phyloP scores from a whole-genome alignment of 192 early-diverging fungal species.

The Umbelopsis isabellina region DNA sequence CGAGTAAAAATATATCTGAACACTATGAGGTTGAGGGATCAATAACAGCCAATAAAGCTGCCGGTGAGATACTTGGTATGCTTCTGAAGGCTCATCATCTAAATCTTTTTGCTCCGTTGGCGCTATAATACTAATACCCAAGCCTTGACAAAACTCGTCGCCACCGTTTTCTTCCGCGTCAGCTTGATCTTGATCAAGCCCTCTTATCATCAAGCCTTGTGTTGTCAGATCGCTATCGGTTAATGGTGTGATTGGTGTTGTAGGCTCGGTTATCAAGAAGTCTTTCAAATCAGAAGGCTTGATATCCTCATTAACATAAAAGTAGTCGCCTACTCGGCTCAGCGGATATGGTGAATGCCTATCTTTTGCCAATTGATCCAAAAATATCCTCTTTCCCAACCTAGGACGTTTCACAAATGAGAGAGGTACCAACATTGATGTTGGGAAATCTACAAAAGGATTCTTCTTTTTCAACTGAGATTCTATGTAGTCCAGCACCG shows the following conservation, averaged over 20 bases:
- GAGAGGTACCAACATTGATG: constrained; percentile 49
- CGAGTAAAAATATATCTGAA: constrained; percentile 74
- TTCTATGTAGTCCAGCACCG: constrained; percentile 53
- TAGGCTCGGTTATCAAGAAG: not conserved
- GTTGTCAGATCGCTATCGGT: constrained; percentile 7
- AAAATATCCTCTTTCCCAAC: constrained; percentile 51
- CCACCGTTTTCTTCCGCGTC: constrained; percentile 24
- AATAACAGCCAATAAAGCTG: constrained; percentile 71
- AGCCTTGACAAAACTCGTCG: constrained; percentile 52
- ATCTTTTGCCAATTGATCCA: constrained; percentile 51
- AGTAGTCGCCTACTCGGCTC: constrained; percentile 52
- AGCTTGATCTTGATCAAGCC: not conserved
- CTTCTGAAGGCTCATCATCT: not conserved
- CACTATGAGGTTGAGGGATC: constrained; percentile 50
- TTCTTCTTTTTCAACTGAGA: constrained; percentile 56
- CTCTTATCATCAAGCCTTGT: constrained; percentile 1
- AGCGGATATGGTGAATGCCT: constrained; percentile 52
- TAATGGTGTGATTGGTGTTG: not conserved
- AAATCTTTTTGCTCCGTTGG: constrained; percentile 24
- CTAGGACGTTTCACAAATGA: constrained; percentile 52
- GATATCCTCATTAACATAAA: constrained; percentile 51
- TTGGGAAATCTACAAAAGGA: constrained; percentile 60
- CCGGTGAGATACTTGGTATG: constrained; percentile 13
- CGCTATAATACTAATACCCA: constrained; percentile 51
- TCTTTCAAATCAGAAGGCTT: not conserved